A percentile compares a stretch with the other conserved stretches of the same genome.
phyloP scores from a whole-genome alignment of 495 filamentous ascomycete genomes.

The Pyronema domesticum region DNA sequence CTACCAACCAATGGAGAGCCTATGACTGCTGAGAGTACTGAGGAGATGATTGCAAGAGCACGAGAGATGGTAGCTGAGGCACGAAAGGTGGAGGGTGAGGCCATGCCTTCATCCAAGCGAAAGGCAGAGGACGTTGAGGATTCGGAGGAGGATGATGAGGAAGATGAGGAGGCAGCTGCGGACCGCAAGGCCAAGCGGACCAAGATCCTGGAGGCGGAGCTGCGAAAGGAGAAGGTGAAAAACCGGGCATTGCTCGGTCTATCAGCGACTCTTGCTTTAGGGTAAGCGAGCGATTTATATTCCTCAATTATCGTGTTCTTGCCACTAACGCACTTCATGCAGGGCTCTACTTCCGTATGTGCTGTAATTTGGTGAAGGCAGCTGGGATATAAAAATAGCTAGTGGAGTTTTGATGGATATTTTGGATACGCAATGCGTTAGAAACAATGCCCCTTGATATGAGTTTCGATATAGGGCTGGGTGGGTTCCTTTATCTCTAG shows the following conservation, averaged over 20 bases:
- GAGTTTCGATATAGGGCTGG: neutral
- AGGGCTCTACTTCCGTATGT: slow-evolving; percentile 43
- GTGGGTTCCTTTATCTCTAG: neutral
- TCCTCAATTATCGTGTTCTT: neutral
- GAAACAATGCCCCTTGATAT: neutral
- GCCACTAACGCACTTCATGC: slow-evolving; percentile 19
- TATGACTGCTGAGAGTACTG: slow-evolving; percentile 53
- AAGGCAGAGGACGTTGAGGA: slow-evolving; percentile 56
- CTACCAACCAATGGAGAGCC: slow-evolving; percentile 51
- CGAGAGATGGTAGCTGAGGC: slow-evolving; percentile 81
- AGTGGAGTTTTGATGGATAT: neutral
- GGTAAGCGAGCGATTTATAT: slow-evolving; percentile 41
- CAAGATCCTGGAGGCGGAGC: slow-evolving; percentile 52
- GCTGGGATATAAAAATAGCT: neutral
- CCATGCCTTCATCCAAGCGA: slow-evolving; percentile 44
- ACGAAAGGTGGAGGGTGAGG: slow-evolving; percentile 35
- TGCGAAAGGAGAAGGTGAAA: slow-evolving; percentile 66
- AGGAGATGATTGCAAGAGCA: slow-evolving; percentile 67
- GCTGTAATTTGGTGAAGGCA: slow-evolving; percentile 8
- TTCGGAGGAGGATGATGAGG: slow-evolving; percentile 28
- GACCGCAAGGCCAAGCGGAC: slow-evolving; percentile 50
- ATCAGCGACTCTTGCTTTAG: slow-evolving; percentile 65
- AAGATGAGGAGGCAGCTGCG: slow-evolving; percentile 38
- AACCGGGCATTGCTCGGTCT: slow-evolving; percentile 71
- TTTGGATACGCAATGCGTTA: neutral